Base-by-base conservation (phyloP, 2,329 filamentous ascomycete species). In the Stagonosporopsis vannaccii region DNA sequence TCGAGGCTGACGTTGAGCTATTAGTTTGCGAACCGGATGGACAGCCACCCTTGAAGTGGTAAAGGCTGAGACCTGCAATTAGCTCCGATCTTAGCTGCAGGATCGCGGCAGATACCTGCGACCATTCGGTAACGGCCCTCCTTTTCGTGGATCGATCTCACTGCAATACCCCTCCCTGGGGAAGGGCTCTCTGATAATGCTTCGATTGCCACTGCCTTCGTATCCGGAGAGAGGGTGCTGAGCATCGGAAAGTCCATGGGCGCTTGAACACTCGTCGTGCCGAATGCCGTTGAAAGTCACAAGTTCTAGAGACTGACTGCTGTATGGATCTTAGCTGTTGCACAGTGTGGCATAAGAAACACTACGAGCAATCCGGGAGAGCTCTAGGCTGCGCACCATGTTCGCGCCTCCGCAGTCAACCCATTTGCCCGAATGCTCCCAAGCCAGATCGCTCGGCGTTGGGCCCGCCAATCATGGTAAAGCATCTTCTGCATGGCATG, bases 81-180 rank as follows among this genome's bases (percentile, higher is more conserved):
- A 56, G 53, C 43, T 41, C 43, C 53, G 42, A 48, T 51, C 42
- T 35, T 56, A 56, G 53, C 48, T 56, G 53, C 47, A 56, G 47
- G 37, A 56, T 56, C 53, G 53, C 30, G 53, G 53, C 37, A 43
- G 42, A 48, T 48, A 41, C 36, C 40, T 36, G 47, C 47, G 32
- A 32, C 47, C 47, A 56, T 17, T 51, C 42, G 36, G 42, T 35
- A 47, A 47, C 35, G 30, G 47, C 11, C 20, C 45, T 55, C 52
- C 12, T 20, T 42, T 28, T 51, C 20, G 36, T 23, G 25, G 19
- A 51, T 46, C 35, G 36, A 46, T 23, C 41, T 56, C 25, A 41
- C 35, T 23, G 36, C 30, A 55, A 30, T 15, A 32, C 17, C 36
- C 42, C 42, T 40, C 33, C 33, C 33, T 42, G 23, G 28, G 47